These are phyloP conservation scores for Pestalotiopsis sp. DNA, from an alignment of 2,329 filamentous ascomycete genomes.

Conservation along the genomic window DNA sequence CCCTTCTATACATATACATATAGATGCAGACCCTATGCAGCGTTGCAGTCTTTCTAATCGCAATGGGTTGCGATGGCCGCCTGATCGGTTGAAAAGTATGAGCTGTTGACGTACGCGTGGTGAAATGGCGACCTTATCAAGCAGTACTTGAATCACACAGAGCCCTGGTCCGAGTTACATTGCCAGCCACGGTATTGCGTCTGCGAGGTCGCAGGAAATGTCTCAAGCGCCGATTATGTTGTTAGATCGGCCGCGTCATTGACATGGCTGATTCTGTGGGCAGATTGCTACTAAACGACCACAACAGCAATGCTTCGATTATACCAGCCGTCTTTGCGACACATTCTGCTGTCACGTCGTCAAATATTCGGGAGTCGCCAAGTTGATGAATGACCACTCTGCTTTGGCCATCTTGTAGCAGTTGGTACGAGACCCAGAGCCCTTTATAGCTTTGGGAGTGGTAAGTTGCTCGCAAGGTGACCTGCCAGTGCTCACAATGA, in stretches of 20 bases:
- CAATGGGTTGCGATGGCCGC: too few relatives aligned
- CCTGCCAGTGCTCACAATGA: background rate
- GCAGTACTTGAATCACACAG: background rate
- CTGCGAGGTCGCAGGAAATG: background rate
- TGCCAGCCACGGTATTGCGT: background rate
- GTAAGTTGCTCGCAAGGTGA: background rate
- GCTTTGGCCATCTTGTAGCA: background rate
- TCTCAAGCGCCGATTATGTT: background rate
- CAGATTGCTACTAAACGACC: background rate
- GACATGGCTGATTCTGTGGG: background rate
- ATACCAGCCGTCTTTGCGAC: background rate
- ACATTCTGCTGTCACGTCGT: background rate
- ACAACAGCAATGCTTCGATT: background rate
- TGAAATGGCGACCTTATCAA: background rate
- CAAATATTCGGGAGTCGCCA: background rate
- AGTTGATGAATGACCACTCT: background rate
- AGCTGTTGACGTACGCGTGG: too few relatives aligned
- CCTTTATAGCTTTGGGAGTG: background rate
- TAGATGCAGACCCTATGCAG: too few relatives aligned
- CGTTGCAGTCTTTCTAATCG: too few relatives aligned
- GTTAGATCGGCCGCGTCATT: background rate
- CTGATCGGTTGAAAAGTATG: too few relatives aligned
- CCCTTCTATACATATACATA: too few relatives aligned
- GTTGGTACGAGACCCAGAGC: background rate
- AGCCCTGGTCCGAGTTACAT: background rate